These are phyloP conservation scores for Leucocoprinus leucothites DNA, from an alignment of 768 basidiomycete species.

Conservation along the genomic window DNA sequence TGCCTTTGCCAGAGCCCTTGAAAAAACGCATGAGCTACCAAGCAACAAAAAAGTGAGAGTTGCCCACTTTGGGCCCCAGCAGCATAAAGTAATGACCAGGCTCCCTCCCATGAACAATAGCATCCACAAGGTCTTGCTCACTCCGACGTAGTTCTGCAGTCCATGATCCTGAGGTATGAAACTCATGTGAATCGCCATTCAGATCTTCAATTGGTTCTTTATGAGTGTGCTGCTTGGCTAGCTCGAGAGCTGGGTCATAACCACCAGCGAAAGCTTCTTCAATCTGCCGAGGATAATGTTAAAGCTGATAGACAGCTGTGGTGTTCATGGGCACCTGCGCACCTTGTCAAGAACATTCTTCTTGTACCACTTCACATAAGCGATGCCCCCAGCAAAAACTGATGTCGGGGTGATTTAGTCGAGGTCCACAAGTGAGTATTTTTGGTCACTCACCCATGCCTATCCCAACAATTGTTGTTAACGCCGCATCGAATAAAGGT, in stretches of 20 bases:
- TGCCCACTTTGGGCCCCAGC: constrained; percentile 68
- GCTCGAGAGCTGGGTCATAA: constrained; percentile 80
- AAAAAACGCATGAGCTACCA: too few relatives aligned
- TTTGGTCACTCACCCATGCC: constrained; percentile 43
- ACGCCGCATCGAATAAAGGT: constrained; percentile 49
- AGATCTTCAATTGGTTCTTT: constrained; percentile 23
- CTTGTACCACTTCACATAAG: constrained; percentile 81
- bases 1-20: constrained; percentile 79
- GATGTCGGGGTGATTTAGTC: constrained; percentile 9
- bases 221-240: constrained; percentile 48
- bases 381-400: constrained; percentile 72
- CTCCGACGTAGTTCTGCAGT: constrained; percentile 62
- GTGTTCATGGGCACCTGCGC: constrained; percentile 3
- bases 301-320: not conserved
- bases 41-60: too few relatives aligned
- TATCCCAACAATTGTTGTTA: constrained; percentile 61
- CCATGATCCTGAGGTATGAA: constrained; percentile 40
- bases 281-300: constrained; percentile 43
- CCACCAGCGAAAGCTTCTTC: constrained; percentile 75
- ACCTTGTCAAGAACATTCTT: constrained; percentile 79
- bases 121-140: constrained; percentile 75
- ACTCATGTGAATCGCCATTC: constrained; percentile 24
- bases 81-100: constrained; percentile 73
- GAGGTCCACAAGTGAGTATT: not conserved
- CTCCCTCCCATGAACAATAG: constrained; percentile 73